Base-by-base conservation (phyloP, 305 asterid species). In the Salvia sclarea region DNA sequence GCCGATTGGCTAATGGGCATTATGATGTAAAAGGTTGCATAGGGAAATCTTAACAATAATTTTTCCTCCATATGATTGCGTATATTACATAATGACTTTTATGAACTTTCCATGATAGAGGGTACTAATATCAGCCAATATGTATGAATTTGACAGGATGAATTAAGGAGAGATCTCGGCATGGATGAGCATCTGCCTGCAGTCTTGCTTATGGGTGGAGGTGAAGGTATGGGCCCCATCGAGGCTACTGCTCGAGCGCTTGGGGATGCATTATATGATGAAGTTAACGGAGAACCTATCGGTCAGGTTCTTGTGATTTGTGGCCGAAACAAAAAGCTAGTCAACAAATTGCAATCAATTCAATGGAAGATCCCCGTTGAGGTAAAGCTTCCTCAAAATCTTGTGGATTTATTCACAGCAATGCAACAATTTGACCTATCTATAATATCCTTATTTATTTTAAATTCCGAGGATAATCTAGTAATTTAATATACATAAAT, bases 181-280 rank as follows among this genome's bases (percentile, higher is more conserved):
- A 82, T 93, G 97, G 89, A 88, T 58, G 96, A 87, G 79, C 61
- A 82, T 56, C 96, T 93, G 49, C 98, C 98, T 8, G 81, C 97
- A 10, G 97, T 88, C 11, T 80, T 93, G 76, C 79, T 93, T 57
- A 93, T 93, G 91, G 98, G 98, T 65, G 98, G 98, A 38, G 98
- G 98, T 69, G 98, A 93, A 83, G 98, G 98, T 37, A 93, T 93
- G 98, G 98, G 98, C 16, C 98, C 98, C 72, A 93, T 93, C 62
- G 97, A 93, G 85, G 86, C 92, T 57, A 93, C 98, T 40, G 97
- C 98, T 72, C 86, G 86, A 74, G 96, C 97, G 60, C 96, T 93
- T 30, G 92, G 83, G 12, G 83, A 85, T 70, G 94, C 95, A 35
- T 74, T 93, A 25, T 93, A 83, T 58, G 90, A 93, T 77, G 96